phyloP scores from a whole-genome alignment of 495 filamentous ascomycete species.

The Cenococcum geophilum region DNA sequence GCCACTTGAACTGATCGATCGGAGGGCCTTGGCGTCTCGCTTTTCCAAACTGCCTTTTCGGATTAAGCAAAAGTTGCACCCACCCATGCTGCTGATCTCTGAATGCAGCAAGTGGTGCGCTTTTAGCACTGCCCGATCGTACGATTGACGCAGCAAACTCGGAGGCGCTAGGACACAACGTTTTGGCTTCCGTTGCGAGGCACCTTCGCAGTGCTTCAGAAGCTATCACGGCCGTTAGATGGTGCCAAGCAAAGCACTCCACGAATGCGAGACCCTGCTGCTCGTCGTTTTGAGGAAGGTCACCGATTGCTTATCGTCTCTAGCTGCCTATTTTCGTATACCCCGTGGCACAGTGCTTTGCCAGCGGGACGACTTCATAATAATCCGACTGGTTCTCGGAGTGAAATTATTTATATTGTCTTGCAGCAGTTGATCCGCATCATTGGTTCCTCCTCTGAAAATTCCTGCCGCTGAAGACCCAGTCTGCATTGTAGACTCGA shows the following conservation, averaged over 20 bases:
- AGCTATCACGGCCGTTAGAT: neutral
- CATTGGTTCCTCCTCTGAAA: too few species aligned
- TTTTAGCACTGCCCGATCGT: neutral
- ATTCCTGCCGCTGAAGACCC: too few species aligned
- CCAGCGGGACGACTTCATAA: too few species aligned
- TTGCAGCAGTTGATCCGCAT: too few species aligned
- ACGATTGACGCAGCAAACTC: neutral
- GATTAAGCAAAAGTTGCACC: neutral
- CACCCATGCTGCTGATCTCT: slow-evolving; percentile 1
- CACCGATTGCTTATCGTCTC: neutral
- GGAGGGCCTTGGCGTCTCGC: neutral
- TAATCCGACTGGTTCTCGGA: too few species aligned
- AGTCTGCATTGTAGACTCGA: too few species aligned
- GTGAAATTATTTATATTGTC: too few species aligned
- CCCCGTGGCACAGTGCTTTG: too few species aligned
- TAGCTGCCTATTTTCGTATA: too few species aligned
- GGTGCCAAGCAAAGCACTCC: neutral
- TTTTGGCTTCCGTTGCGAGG: neutral
- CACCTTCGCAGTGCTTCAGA: neutral
- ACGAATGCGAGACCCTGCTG: neutral
- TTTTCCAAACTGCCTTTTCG: neutral
- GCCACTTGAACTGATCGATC: neutral
- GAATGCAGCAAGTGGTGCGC: neutral
- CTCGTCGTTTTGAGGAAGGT: neutral
- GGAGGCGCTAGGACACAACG: neutral